Conservation (phyloP, 108 stramenopile genomes). For the Cyclotella cryptica region DNA sequence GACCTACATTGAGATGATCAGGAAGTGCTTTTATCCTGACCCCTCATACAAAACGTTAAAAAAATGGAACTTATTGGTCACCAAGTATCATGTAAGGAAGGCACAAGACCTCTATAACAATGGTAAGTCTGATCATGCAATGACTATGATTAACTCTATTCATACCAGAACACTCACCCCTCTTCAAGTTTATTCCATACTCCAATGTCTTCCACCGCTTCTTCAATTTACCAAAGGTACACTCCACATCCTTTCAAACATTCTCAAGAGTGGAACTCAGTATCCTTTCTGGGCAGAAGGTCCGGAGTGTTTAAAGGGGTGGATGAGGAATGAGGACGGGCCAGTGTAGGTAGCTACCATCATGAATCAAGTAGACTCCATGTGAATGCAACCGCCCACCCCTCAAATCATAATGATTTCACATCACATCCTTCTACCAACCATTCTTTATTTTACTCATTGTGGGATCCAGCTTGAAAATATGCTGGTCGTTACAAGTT, state of each 20-base stretch:
- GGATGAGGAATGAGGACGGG: constrained; percentile 36
- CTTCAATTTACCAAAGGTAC: too few relatives aligned
- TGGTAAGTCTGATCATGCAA: too few relatives aligned
- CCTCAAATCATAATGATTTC: constrained; percentile 9
- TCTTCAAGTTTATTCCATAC: too few relatives aligned
- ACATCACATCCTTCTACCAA: constrained; percentile 27
- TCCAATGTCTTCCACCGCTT: too few relatives aligned
- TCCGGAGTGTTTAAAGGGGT: constrained; percentile 42
- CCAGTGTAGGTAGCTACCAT: constrained; percentile 59
- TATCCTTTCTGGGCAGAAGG: constrained; percentile 13
- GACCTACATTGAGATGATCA: too few relatives aligned
- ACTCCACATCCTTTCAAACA: constrained; percentile 61
- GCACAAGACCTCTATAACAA: too few relatives aligned
- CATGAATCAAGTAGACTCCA: constrained; percentile 52
- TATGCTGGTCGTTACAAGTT: constrained; percentile 30
- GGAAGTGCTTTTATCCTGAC: too few relatives aligned
- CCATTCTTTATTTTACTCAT: constrained; percentile 1
- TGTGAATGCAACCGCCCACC: neutral
- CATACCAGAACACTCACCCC: too few relatives aligned
- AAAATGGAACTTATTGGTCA: neutral
- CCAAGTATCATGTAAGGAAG: neutral
- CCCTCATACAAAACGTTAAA: neutral
- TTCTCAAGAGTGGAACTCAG: constrained; percentile 41
- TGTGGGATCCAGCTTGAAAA: constrained; percentile 8
- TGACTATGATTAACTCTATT: too few relatives aligned